Evolutionary conservation across 176 grass and related monocot genomes (phyloP).

Genomic region (Ananas comosus): DNA sequence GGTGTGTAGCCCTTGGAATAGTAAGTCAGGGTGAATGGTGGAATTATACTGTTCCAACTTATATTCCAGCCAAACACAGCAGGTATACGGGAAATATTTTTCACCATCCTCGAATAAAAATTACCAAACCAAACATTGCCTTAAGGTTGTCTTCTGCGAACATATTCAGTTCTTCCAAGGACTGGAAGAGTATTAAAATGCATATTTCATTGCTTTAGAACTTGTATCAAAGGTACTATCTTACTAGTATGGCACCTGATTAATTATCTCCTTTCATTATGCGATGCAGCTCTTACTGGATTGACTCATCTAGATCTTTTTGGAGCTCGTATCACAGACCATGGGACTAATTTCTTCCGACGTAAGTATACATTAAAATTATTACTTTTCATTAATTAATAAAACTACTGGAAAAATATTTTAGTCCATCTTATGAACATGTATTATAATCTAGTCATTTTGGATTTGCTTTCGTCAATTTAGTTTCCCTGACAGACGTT

Average conservation of each 20-base stretch:
- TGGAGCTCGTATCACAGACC: constrained; percentile 80
- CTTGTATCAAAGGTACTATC: too few species aligned
- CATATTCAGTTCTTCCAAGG: too few species aligned
- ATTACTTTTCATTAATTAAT: too few species aligned
- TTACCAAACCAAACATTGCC: background rate
- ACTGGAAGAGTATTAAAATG: too few species aligned
- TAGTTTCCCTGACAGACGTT: background rate
- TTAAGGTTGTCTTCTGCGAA: background rate
- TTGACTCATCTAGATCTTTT: constrained; percentile 93
- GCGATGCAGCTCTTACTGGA: constrained; percentile 69
- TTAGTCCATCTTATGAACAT: background rate
- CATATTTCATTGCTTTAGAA: too few species aligned
- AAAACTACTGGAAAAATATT: background rate
- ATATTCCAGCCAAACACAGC: too few species aligned
- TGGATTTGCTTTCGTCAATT: background rate
- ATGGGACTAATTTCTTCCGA: constrained; percentile 65
- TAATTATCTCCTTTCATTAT: background rate
- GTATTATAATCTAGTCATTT: background rate
- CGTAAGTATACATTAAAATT: constrained; percentile 30
- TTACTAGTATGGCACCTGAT: background rate
- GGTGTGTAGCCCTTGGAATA: too few species aligned
- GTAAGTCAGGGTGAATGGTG: too few species aligned
- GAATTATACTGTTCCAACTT: too few species aligned
- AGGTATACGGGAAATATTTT: background rate
- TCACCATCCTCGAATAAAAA: background rate